Conservation (phyloP, 2,329 filamentous ascomycete genomes). For the Penicillium occitanis region DNA sequence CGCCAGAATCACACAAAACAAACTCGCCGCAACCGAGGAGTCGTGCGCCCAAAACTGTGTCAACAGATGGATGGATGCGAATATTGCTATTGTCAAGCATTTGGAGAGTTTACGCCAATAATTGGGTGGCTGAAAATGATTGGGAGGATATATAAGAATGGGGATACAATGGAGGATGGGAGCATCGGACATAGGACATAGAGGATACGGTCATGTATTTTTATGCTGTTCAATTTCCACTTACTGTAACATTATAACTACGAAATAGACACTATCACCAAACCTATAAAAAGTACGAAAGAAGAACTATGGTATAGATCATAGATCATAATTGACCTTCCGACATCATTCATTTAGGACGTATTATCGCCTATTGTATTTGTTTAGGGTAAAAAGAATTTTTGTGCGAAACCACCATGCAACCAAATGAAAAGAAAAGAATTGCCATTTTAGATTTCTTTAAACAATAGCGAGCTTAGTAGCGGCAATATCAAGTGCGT, state of each 20-base stretch:
- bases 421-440: constrained; percentile 42
- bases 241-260: constrained; percentile 6
- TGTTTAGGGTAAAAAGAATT: not conserved
- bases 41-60: constrained; percentile 88
- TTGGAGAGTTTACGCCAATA: constrained; percentile 62
- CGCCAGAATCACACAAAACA: constrained; percentile 66
- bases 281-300: not conserved
- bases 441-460: constrained; percentile 39
- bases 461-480: constrained; percentile 99
- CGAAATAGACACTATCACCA: not conserved
- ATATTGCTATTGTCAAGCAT: constrained; percentile 80
- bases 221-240: constrained; percentile 8
- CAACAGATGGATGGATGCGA: constrained; percentile 88
- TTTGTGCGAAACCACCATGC: constrained; percentile 31
- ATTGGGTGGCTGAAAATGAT: not conserved
- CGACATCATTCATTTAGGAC: constrained; percentile 14
- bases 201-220: constrained; percentile 4
- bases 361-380: constrained; percentile 2
- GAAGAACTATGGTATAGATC: not conserved
- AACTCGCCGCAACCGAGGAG: constrained; percentile 76
- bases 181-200: not conserved
- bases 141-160: not conserved
- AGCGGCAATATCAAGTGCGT: constrained; percentile 97
- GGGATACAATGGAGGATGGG: not conserved
- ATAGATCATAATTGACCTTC: not conserved